phyloP scores from a whole-genome alignment of 2,329 filamentous ascomycete genomes.

The Aspergillus japonicus region DNA sequence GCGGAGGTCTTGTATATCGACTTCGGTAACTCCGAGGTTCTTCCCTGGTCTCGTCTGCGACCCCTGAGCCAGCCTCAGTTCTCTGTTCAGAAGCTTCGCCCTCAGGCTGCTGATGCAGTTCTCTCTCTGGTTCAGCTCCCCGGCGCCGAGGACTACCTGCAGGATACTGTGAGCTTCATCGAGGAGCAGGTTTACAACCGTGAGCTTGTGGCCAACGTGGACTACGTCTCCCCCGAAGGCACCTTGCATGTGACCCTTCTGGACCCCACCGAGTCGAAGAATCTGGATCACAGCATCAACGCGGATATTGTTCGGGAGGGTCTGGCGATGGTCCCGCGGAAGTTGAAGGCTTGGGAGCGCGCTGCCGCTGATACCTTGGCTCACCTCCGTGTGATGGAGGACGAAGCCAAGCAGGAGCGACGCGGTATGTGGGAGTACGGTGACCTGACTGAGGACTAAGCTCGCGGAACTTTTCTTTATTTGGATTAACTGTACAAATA shows the following conservation, averaged over 20 bases:
- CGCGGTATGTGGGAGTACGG: conserved; percentile 98
- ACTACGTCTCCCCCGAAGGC: conserved; percentile 78
- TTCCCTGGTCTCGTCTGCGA: conserved; percentile 80
- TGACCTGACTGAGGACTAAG: conserved; percentile 84
- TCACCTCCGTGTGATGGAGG: conserved; percentile 70
- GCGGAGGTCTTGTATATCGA: conserved; percentile 93
- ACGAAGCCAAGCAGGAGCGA: conserved; percentile 74
- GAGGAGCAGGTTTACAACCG: conserved; percentile 71
- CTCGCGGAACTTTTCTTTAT: not conserved
- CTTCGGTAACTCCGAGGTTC: conserved; percentile 89
- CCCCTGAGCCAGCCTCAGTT: conserved; percentile 79
- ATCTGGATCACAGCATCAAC: conserved; percentile 78
- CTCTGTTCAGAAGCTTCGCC: conserved; percentile 73
- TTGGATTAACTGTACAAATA: conserved; percentile 13
- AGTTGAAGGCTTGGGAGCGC: conserved; percentile 88
- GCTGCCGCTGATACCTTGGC: conserved; percentile 70
- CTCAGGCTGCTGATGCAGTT: conserved; percentile 82
- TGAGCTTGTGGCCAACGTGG: conserved; percentile 85
- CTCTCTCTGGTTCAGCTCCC: conserved; percentile 90
- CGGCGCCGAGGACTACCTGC: conserved; percentile 74
- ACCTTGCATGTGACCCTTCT: conserved; percentile 84
- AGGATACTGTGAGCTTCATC: conserved; percentile 74
- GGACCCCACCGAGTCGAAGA: conserved; percentile 65
- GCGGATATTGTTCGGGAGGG: conserved; percentile 81
- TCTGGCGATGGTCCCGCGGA: conserved; percentile 85